These are phyloP conservation scores for Omphalea diandra DNA, from an alignment of 441 rosid genomes.

Conservation along the genomic window DNA sequence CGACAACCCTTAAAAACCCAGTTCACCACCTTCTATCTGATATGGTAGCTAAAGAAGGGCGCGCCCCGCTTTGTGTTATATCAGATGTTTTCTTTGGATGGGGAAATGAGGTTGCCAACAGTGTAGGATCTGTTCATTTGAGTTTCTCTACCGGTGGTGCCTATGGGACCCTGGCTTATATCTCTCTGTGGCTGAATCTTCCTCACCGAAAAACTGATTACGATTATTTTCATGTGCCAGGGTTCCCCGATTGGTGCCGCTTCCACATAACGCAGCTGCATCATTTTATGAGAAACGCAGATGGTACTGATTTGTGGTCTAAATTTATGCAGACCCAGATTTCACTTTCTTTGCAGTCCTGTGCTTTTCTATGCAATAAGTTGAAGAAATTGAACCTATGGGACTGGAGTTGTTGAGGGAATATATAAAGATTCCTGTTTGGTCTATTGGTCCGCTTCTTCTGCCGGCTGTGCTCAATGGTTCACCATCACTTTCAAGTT, in stretches of 20 bases:
- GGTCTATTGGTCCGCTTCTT: conserved; percentile 44
- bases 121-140: conserved; percentile 29
- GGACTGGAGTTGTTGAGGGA: conserved; percentile 33
- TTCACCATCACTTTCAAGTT: background rate
- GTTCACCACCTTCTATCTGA: conserved; percentile 23
- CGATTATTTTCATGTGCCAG: conserved; percentile 37
- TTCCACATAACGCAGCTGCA: conserved; percentile 40
- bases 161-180: conserved; percentile 38
- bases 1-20: conserved; percentile 24
- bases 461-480: conserved; percentile 30
- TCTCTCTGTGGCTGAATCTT: conserved; percentile 42
- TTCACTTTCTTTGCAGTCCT: conserved; percentile 28
- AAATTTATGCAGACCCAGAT: conserved; percentile 38
- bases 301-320: conserved; percentile 41
- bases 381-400: conserved; percentile 39
- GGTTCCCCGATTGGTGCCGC: conserved; percentile 39
- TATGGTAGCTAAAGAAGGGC: conserved; percentile 26
- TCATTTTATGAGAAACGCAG: conserved; percentile 29
- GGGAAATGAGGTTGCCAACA: conserved; percentile 34
- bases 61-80: conserved; percentile 42
- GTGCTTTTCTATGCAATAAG: conserved; percentile 37
- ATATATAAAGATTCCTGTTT: conserved; percentile 35
- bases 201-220: conserved; percentile 33
- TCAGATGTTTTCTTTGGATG: conserved; percentile 42
- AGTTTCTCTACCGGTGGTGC: conserved; percentile 39